Base-by-base conservation (phyloP, 176 grass and related monocot species). In the Rhynchospora pubera region DNA sequence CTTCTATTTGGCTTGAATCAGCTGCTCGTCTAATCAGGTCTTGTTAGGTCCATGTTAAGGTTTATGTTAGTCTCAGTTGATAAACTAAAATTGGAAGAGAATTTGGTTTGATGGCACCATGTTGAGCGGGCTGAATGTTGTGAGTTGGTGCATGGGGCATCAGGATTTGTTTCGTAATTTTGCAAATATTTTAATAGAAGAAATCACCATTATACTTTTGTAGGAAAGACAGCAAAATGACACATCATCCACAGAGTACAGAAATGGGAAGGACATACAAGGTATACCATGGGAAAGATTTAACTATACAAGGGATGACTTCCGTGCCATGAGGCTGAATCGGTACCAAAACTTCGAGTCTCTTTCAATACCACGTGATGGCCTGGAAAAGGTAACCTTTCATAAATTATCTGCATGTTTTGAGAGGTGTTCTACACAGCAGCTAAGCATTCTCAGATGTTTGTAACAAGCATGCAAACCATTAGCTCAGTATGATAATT, bases 271-370 rank as follows among this genome's bases (percentile, higher is more conserved):
- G 24, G 88, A 89, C 44, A 80, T 89, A 39, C 88, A 89, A 78
- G 88, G 84, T 28, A 89, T 89, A 51, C 63, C 84, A 30, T 89
- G 88, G 88, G 84, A 89, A 26, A 83, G 84, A 63, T 84, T 89
- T 72, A 83, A 79, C 10, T 78, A 83, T 64, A 65, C 73, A 18
- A 86, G 88, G 79, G 72, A 89, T 30, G 16, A 79, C 51, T 89
- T 86, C 18, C 88, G 88, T 47, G 44, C 65, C 11, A 83, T 64
- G 62, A 89, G 88, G 56, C 56, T 86, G 26, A 83, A 83, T 34
- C 84, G 45, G 43, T 89, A 89, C 80, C 85, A 47, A 12, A 89
- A 89, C 63, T 89, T 79, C 73, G 69, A 83, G 44, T 80, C 69
- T 73, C 12, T 84, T 28, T 51, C 62, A 11, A 62, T 70, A 58